Evolutionary conservation across 208 protist species (phyloP).

Genomic region (Novymonas esmeraldas): DNA sequence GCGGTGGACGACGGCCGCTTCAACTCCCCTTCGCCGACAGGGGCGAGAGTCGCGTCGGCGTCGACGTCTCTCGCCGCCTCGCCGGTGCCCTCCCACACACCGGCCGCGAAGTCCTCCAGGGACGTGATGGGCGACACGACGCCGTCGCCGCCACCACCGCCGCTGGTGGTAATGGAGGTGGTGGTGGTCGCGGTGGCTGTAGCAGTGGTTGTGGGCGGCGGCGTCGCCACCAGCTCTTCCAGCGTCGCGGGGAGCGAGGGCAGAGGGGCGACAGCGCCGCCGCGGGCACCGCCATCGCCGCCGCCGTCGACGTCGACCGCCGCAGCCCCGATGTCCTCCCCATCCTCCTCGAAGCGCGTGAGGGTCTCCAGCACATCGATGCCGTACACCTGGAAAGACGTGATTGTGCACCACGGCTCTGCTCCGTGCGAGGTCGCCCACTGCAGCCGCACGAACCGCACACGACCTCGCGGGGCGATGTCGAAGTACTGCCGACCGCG

Average conservation of each 20-base stretch:
- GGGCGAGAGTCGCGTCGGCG: neutral
- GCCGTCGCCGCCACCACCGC: neutral
- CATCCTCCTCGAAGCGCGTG: slow-evolving; percentile 8
- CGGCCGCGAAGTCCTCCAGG: neutral
- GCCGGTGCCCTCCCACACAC: neutral
- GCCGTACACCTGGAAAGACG: slow-evolving; percentile 18
- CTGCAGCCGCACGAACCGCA: slow-evolving; percentile 14
- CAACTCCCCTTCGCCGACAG: neutral
- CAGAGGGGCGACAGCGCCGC: neutral
- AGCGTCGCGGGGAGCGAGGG: neutral
- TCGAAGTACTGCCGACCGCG: slow-evolving; percentile 17
- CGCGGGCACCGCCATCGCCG: neutral
- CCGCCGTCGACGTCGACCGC: neutral
- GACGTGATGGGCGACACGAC: neutral
- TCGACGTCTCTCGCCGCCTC: neutral
- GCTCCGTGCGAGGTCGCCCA: slow-evolving; percentile 16
- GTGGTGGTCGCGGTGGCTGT: neutral
- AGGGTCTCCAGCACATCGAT: slow-evolving; percentile 16
- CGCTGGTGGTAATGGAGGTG: neutral
- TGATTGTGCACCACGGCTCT: slow-evolving; percentile 22
- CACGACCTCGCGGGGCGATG: neutral
- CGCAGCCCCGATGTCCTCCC: neutral
- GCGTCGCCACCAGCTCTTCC: neutral
- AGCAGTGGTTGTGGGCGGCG: neutral
- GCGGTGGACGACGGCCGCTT: neutral